A percentile compares a stretch with the other conserved stretches of the same genome.
Conservation (phyloP, 1,284 basidiomycete genomes). For the Phlebopus sp. region DNA sequence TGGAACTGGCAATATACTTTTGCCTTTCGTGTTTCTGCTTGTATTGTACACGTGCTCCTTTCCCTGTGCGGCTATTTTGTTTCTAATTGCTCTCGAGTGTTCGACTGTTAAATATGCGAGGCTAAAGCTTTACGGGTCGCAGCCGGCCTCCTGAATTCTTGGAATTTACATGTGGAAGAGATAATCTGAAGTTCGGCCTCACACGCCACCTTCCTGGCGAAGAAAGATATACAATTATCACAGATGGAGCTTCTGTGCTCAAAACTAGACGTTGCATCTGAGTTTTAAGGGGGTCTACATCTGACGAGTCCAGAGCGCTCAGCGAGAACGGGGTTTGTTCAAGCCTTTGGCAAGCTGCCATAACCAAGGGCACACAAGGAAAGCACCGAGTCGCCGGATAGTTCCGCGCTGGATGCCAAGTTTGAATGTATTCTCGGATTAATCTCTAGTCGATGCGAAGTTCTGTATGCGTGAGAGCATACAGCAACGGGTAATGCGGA, state of each 20-base stretch:
- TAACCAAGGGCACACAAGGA: neutral
- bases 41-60: slow-evolving; percentile 15
- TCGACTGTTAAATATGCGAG: neutral
- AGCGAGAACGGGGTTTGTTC: too few relatives aligned
- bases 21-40: slow-evolving; percentile 9
- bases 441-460: slow-evolving; percentile 6
- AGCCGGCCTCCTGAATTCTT: too few relatives aligned
- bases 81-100: slow-evolving; percentile 19
- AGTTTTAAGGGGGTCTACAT: too few relatives aligned
- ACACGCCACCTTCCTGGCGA: too few relatives aligned
- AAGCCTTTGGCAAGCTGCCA: too few relatives aligned
- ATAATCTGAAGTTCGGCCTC: too few relatives aligned
- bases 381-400: slow-evolving; percentile 5
- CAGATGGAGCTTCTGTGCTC: too few relatives aligned
- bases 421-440: slow-evolving; percentile 9
- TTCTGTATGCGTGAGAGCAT: slow-evolving; percentile 8
- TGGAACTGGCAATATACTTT: neutral
- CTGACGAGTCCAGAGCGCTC: too few relatives aligned
- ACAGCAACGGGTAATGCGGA: neutral
- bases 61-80: slow-evolving; percentile 35
- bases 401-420: slow-evolving; percentile 1
- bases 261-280: too few relatives aligned
- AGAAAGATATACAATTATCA: too few relatives aligned
- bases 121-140: too few relatives aligned
- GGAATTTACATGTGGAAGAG: too few relatives aligned